Evolutionary conservation across 495 filamentous ascomycete genomes (phyloP).

Genomic region (Neurospora sublineolata): DNA sequence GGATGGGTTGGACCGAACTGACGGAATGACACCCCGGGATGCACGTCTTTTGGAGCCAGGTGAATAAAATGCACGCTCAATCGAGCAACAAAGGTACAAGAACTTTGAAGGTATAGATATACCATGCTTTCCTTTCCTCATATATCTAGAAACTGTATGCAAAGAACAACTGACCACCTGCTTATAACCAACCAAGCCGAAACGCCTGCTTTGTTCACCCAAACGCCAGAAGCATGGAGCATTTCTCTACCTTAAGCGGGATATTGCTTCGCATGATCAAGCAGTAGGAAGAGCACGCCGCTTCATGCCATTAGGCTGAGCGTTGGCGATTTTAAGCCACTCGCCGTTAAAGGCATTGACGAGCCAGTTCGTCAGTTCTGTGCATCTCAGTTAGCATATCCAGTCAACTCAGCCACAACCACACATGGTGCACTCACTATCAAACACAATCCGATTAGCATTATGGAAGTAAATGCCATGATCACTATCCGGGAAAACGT

Average conservation of each 20-base stretch:
- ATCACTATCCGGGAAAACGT: constrained; percentile 92
- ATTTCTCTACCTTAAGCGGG: neutral
- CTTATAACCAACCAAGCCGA: neutral
- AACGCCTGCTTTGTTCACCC: neutral
- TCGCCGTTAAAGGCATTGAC: constrained; percentile 97
- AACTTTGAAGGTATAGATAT: neutral
- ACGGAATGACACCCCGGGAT: neutral
- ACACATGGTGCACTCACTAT: constrained; percentile 50
- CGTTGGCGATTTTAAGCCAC: constrained; percentile 64
- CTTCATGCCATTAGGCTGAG: constrained; percentile 41
- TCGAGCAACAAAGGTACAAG: neutral
- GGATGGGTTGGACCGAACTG: neutral
- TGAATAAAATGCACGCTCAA: neutral
- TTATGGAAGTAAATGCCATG: constrained; percentile 94
- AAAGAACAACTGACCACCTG: neutral
- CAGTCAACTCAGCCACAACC: neutral
- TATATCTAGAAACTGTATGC: neutral
- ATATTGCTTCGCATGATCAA: neutral
- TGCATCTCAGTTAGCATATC: constrained; percentile 16
- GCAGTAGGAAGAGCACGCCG: neutral
- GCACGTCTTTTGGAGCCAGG: neutral
- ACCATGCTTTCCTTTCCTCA: neutral
- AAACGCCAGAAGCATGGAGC: neutral
- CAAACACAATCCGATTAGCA: constrained; percentile 85
- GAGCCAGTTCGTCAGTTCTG: constrained; percentile 84